Percentiles rank a stretch among this genome's conserved stretches.
phyloP scores from a whole-genome alignment of 1,139 yeast genomes.

The Kurtzmaniella natalensis region DNA sequence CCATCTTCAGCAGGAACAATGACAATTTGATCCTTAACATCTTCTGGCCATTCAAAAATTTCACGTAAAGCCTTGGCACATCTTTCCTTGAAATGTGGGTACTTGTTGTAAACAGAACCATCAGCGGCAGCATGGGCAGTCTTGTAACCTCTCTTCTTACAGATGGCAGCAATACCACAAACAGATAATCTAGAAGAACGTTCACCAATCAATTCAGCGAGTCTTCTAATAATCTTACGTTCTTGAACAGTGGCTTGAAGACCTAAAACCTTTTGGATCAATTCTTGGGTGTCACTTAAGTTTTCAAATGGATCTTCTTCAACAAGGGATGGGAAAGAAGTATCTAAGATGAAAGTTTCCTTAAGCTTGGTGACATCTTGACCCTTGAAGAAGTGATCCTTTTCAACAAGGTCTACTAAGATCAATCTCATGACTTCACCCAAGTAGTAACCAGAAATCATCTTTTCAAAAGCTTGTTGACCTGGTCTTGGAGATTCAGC shows the following conservation, averaged over 20 bases:
- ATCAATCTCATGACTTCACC: constrained; percentile 89
- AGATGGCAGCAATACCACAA: constrained; percentile 94
- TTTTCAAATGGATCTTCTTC: constrained; percentile 92
- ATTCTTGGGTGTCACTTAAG: constrained; percentile 66
- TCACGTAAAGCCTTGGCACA: constrained; percentile 88
- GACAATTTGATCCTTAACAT: constrained; percentile 56
- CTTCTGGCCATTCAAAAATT: constrained; percentile 74
- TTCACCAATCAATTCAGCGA: constrained; percentile 85
- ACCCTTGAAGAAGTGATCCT: constrained; percentile 59
- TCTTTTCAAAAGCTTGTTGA: constrained; percentile 93
- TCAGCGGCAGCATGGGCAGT: constrained; percentile 93
- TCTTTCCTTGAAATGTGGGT: constrained; percentile 86
- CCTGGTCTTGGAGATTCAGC: constrained; percentile 91
- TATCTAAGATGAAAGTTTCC: constrained; percentile 71
- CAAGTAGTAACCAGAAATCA: constrained; percentile 94
- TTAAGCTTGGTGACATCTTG: constrained; percentile 61
- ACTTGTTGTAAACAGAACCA: constrained; percentile 91
- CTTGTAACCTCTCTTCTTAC: constrained; percentile 76
- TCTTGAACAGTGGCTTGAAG: constrained; percentile 71
- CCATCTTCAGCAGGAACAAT: constrained; percentile 96
- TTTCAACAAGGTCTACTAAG: constrained; percentile 64
- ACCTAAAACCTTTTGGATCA: constrained; percentile 56
- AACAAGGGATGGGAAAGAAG: constrained; percentile 79
- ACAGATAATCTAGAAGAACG: constrained; percentile 91
- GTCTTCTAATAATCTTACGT: constrained; percentile 74